A percentile compares a stretch with the other conserved stretches of the same genome.
These are phyloP conservation scores for Choiromyces venosus DNA, from an alignment of 495 filamentous ascomycete genomes.

Conservation along the genomic window DNA sequence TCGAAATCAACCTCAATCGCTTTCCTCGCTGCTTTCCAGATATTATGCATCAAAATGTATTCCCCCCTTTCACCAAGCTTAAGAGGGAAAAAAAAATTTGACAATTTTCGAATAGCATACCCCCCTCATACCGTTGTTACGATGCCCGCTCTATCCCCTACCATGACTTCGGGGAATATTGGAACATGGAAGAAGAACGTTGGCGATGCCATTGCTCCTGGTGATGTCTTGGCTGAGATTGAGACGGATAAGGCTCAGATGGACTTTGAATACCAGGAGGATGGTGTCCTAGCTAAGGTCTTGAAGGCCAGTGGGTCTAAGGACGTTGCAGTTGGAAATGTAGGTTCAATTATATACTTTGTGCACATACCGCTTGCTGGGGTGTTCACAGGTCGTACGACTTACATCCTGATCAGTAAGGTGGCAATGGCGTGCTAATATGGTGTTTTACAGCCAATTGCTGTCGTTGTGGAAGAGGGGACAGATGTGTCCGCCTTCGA, in stretches of 20 bases:
- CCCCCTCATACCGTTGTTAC: conserved; percentile 89
- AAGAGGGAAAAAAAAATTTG: conserved; percentile 18
- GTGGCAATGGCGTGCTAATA: conserved; percentile 42
- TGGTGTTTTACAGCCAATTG: conserved; percentile 68
- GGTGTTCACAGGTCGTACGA: conserved; percentile 23
- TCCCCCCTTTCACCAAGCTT: conserved; percentile 31
- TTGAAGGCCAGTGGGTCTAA: conserved; percentile 90
- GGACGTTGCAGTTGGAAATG: conserved; percentile 89
- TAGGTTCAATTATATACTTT: conserved; percentile 50
- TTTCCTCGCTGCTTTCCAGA: conserved; percentile 51
- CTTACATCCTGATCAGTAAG: conserved; percentile 16
- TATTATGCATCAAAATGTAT: conserved; percentile 76
- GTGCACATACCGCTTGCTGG: conserved; percentile 38
- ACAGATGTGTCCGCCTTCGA: conserved; percentile 80
- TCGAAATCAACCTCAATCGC: conserved; percentile 33
- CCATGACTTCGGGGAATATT: conserved; percentile 95
- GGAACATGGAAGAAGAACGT: conserved; percentile 96
- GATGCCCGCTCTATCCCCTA: conserved; percentile 98
- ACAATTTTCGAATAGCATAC: conserved; percentile 54
- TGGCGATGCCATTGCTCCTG: conserved; percentile 79
- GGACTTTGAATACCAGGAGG: conserved; percentile 99
- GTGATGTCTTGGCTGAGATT: conserved; percentile 98
- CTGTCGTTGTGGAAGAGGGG: conserved; percentile 86
- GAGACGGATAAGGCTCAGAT: conserved; percentile 99
- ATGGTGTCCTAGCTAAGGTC: conserved; percentile 92